These are phyloP conservation scores for Microbotryum lychnidis-dioicae DNA, from an alignment of 1,284 basidiomycete genomes.

Conservation along the genomic window DNA sequence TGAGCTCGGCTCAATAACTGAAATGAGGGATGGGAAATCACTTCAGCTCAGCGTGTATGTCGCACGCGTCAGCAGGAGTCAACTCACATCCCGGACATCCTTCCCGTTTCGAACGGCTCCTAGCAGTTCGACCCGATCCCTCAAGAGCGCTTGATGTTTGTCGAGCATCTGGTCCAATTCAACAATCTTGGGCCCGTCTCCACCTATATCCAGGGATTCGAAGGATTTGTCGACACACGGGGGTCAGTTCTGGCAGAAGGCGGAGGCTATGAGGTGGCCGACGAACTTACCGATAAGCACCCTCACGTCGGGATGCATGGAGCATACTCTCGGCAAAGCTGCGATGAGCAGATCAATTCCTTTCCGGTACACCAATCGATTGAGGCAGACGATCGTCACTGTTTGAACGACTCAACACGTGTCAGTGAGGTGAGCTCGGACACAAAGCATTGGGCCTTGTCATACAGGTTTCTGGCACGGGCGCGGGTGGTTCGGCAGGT, in stretches of 20 bases:
- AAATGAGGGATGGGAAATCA: not conserved
- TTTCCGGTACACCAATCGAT: constrained; percentile 91
- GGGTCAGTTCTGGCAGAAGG: not conserved
- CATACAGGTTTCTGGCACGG: constrained; percentile 43
- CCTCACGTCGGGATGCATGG: constrained; percentile 67
- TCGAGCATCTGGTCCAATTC: constrained; percentile 95
- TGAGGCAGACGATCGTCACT: constrained; percentile 93
- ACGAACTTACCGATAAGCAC: constrained; percentile 69
- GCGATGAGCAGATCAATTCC: constrained; percentile 92
- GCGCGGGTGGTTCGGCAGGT: constrained; percentile 48
- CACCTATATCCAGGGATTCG: constrained; percentile 39
- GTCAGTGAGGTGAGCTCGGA: not conserved
- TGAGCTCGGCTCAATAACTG: constrained; percentile 74
- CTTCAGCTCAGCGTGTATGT: not conserved
- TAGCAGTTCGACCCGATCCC: constrained; percentile 82
- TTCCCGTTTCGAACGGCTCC: constrained; percentile 64
- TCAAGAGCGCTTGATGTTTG: constrained; percentile 59
- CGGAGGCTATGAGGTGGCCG: not conserved
- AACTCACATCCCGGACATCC: constrained; percentile 68
- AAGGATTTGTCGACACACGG: not conserved
- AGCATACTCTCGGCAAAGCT: constrained; percentile 81
- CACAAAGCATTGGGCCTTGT: too few relatives aligned
- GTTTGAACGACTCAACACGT: not conserved
- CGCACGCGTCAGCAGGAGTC: not conserved
- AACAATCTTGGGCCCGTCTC: constrained; percentile 90